Evolutionary conservation across 2,329 filamentous ascomycete species (phyloP).

Genomic region (Escovopsis sp.): DNA sequence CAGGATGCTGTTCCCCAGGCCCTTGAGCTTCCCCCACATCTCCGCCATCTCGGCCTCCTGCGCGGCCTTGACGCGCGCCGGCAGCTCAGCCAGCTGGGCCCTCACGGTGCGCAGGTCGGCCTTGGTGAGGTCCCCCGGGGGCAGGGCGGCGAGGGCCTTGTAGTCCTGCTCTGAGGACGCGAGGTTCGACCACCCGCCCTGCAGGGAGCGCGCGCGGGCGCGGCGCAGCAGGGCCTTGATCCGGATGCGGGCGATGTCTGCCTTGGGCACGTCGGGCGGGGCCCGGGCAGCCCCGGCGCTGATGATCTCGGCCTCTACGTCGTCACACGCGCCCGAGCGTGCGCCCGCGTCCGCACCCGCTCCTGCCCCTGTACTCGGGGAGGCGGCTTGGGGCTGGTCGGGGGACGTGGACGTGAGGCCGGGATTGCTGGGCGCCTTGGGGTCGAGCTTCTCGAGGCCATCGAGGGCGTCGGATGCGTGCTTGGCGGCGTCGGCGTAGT

Average conservation of each 20-base stretch:
- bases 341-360: no score
- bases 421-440: constrained; percentile 15
- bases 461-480: constrained; percentile 61
- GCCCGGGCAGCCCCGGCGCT: constrained; percentile 42
- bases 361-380: constrained; percentile 18
- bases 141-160: constrained; percentile 43
- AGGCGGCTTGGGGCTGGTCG: no score
- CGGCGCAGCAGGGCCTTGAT: constrained; percentile 72
- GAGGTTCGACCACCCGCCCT: constrained; percentile 66
- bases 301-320: constrained; percentile 41
- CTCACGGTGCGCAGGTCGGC: constrained; percentile 56
- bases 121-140: constrained; percentile 31
- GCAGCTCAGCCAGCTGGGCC: constrained; percentile 49
- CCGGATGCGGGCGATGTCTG: constrained; percentile 62
- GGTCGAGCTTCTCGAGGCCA: constrained; percentile 47
- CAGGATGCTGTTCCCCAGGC: constrained; percentile 78
- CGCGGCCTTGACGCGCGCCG: constrained; percentile 55
- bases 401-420: no score
- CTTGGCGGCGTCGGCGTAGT: constrained; percentile 73
- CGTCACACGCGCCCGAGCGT: constrained; percentile 27
- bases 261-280: constrained; percentile 20
- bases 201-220: constrained; percentile 55
- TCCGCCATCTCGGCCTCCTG: constrained; percentile 82
- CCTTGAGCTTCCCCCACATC: constrained; percentile 95
- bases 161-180: constrained; percentile 72